Evolutionary conservation across 2,329 filamentous ascomycete species (phyloP).

Genomic region (Botrytis tulipae): DNA sequence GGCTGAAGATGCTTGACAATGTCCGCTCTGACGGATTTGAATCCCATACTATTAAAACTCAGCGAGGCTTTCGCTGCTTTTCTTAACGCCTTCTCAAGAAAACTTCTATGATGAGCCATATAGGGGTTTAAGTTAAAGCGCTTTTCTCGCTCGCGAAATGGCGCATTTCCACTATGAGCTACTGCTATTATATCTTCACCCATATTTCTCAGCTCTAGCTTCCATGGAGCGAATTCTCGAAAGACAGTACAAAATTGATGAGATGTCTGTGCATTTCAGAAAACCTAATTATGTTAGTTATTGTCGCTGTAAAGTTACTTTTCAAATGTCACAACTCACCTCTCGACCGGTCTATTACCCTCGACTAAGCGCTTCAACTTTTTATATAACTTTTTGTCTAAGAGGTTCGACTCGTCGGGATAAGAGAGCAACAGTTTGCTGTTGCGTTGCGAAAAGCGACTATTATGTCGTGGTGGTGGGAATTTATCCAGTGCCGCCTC

Average conservation of each 20-base stretch:
- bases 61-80: background rate
- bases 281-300: background rate
- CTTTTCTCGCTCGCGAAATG: background rate
- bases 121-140: background rate
- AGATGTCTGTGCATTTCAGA: background rate
- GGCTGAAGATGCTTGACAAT: background rate
- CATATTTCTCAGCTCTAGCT: background rate
- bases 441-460: background rate
- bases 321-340: background rate
- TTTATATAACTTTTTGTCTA: background rate
- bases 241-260: background rate
- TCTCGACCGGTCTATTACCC: background rate
- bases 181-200: background rate
- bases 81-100: background rate
- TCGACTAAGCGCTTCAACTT: background rate
- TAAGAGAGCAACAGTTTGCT: background rate
- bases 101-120: background rate
- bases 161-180: background rate
- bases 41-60: background rate
- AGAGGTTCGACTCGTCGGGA: background rate
- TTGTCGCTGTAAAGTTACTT: too few relatives aligned
- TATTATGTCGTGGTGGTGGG: background rate
- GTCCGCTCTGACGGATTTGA: background rate
- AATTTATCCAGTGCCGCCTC: background rate
- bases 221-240: constrained; percentile 7